Conservation (phyloP, 306 rosid genomes). For the Prunus dulcis region DNA sequence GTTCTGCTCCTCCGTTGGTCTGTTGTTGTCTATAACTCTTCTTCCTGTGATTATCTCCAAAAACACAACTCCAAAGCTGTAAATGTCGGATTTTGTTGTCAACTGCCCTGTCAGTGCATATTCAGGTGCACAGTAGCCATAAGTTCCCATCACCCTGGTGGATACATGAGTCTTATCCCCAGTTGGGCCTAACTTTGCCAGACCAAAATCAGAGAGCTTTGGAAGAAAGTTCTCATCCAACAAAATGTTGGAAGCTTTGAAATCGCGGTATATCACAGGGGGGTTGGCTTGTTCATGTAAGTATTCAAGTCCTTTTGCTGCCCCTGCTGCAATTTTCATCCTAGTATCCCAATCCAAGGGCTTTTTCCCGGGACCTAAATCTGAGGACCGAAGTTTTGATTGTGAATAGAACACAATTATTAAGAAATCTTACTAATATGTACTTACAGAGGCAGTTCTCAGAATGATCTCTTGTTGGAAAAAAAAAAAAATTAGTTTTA, state of each 20-base stretch:
- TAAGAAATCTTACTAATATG: not conserved
- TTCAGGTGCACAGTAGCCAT: conserved; percentile 96
- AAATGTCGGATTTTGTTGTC: conserved; percentile 78
- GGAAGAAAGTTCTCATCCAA: conserved; percentile 76
- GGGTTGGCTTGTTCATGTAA: conserved; percentile 79
- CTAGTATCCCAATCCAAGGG: conserved; percentile 77
- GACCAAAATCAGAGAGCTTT: conserved; percentile 88
- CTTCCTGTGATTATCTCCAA: conserved; percentile 85
- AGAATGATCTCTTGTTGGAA: too few relatives aligned
- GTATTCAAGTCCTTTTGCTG: conserved; percentile 87
- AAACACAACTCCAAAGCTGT: conserved; percentile 85
- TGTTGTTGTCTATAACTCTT: conserved; percentile 70
- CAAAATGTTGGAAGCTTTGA: conserved; percentile 83
- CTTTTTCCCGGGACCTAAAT: conserved; percentile 34
- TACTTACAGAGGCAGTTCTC: too few relatives aligned
- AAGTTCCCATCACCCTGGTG: conserved; percentile 98
- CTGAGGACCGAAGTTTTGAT: conserved; percentile 30
- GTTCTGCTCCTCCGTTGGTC: conserved; percentile 67
- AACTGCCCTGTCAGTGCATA: conserved; percentile 80
- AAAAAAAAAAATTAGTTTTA: too few relatives aligned
- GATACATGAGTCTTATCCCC: conserved; percentile 86
- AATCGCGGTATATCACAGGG: conserved; percentile 84
- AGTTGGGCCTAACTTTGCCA: conserved; percentile 90
- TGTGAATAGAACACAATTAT: not conserved
- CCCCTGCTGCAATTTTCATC: conserved; percentile 87